Base-by-base conservation (phyloP, 495 filamentous ascomycete genomes). In the Pseudoneurospora amorphoporcata region DNA sequence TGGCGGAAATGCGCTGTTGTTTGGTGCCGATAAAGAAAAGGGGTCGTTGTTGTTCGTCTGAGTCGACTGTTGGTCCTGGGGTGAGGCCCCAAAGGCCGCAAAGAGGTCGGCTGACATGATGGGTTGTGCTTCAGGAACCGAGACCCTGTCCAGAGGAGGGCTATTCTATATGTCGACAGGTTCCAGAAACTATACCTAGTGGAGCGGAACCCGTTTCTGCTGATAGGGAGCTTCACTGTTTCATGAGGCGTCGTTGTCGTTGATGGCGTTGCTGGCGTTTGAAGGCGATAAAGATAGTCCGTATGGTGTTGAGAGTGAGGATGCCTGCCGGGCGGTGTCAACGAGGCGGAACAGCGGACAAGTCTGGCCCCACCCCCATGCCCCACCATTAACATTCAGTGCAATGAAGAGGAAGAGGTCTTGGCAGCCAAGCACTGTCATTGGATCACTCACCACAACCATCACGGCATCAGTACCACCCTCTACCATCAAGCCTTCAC, bases 81-180 rank as follows among this genome's bases (percentile, higher is more conserved):
- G 68, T 71, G 78, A 71, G 72, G 81, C 82, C 73, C 89, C 90
- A 75, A 94, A 94, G 69, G 88, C 90, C 69, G 91, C 90, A 43
- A 92, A 88, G 42, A 94, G 85, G 75, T 93, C 92, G 69, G 90
- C 88, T 58, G 92, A 94, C 92, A 94, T 94, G 32, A 41, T 77
- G 77, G 77, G 32, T 2, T 16, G 58, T 38, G 38, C 16, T 8
- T 23, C 17, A 39, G 58, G 39, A 68, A 9, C 14, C 42, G 19
- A n/a, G n/a, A n/a, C n/a, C n/a, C n/a, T n/a, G n/a, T n/a, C n/a
- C n/a, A n/a, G n/a, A n/a, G n/a, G n/a, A n/a, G n/a, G n/a, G n/a
- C n/a, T n/a, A n/a, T n/a, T n/a, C n/a, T n/a, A n/a, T 23, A 23
- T 23, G 23, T 23, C 23, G 23, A 23, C 23, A 23, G 23, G 23